Evolutionary conservation across 1,284 basidiomycete genomes (phyloP), one percentile per base, ranked within the genome.

Genomic region (Trichosporon sp.): DNA sequence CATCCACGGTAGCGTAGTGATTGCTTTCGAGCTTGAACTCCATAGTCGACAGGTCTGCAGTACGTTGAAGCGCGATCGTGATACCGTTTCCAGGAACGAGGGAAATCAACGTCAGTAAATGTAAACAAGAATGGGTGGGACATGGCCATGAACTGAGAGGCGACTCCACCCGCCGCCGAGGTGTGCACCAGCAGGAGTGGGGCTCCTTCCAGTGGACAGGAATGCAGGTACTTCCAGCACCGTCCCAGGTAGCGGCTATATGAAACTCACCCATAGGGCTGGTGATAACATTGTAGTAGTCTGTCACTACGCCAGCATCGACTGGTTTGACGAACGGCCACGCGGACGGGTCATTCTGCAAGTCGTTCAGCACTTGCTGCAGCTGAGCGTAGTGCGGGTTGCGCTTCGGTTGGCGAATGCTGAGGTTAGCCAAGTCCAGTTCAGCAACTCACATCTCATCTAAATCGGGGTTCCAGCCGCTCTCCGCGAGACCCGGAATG

Each of bases 381-480:
- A 99, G 93, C 26, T 88, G 79, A 7, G 86, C 86, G 76, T 88
- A 87, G 72, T 88, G 86, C 0, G 88, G 88, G 35, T 86, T 87
- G 31, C 88, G 85, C 68, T 87, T 86, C 4, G 88, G 88, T 73
- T 87, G 85, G 16, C 88, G 84, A 31, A 86, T 83, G 35, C 85
- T 86, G 74, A 12, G 32, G 3, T 19, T 6, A 65, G 64, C 32
- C 11, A 21, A 7, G 10, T 26, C 16, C 40, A 6, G 46, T 32
- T 1, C 3, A 3, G 1, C 46, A 8, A 85, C 90, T 78, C 81
- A 93, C 91, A 89, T 87, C 68, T 90, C 88, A 75, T 91, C 89
- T 89, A 96, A 92, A 69, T 91, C 90, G 2, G 91, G 90, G 66
- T 92, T 94, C 97, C 97, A 99, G 0, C 94, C 95, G 72, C 91